Evolutionary conservation across 2,329 filamentous ascomycete species (phyloP).

Genomic region (Beauveria scarabaeidicola): DNA sequence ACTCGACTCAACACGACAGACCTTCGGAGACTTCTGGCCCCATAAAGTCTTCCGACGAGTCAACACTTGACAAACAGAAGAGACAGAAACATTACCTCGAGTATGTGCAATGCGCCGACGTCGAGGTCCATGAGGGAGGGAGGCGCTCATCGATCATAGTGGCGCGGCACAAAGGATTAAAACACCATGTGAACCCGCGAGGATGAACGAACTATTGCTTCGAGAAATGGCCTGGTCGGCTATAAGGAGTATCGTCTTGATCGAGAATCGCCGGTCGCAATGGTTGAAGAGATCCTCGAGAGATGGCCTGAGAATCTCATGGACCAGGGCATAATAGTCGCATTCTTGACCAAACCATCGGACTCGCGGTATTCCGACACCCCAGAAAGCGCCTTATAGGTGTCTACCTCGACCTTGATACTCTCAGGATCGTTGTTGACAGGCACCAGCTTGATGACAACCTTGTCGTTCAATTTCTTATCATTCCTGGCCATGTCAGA

Average conservation of each 20-base stretch:
- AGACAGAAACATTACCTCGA: no score
- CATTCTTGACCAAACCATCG: conserved; percentile 16
- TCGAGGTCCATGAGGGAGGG: no score
- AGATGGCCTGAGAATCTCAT: conserved; percentile 44
- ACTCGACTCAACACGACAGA: no score
- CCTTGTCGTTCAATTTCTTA: conserved; percentile 21
- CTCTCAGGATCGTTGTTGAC: not conserved
- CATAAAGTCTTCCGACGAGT: no score
- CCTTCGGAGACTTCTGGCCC: no score
- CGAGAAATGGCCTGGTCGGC: conserved; percentile 17
- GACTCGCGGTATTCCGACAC: conserved; percentile 17
- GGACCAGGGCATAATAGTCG: conserved; percentile 18
- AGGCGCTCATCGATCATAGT: no score
- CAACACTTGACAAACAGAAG: no score
- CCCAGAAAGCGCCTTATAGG: conserved; percentile 13
- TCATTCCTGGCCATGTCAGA: conserved; percentile 15
- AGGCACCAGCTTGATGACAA: conserved; percentile 23
- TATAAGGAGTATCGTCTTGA: conserved; percentile 19
- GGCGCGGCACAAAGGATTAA: no score
- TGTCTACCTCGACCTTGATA: conserved; percentile 15
- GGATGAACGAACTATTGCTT: no score
- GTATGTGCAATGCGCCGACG: no score
- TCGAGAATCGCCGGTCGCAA: conserved; percentile 15
- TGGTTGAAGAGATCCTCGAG: conserved; percentile 53
- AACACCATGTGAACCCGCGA: no score